A percentile compares a stretch with the other conserved stretches of the same genome.
phyloP scores from a whole-genome alignment of 2,329 filamentous ascomycete genomes.

The Hymenoscyphus linearis region DNA sequence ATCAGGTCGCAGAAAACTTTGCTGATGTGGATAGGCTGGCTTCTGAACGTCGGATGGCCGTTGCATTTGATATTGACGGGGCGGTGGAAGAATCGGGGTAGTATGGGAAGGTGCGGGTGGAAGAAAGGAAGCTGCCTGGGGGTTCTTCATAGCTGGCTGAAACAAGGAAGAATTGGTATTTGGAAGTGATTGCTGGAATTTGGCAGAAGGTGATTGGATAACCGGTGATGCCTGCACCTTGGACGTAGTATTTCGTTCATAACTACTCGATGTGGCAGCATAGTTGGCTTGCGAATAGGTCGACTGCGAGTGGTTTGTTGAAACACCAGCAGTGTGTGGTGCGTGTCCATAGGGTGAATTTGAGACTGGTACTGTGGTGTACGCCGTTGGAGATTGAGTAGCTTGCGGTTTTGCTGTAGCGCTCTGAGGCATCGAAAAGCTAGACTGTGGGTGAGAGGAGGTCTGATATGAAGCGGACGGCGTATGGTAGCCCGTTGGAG shows the following conservation, averaged over 20 bases:
- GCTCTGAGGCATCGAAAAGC: neutral
- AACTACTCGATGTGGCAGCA: neutral
- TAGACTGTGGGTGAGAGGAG: neutral
- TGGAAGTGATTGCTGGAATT: neutral
- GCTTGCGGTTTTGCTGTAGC: neutral
- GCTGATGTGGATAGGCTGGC: slow-evolving; percentile 24
- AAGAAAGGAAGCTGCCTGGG: neutral
- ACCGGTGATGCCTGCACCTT: neutral
- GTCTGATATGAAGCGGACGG: neutral
- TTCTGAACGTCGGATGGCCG: slow-evolving; percentile 9
- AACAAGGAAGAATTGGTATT: neutral
- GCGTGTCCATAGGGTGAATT: neutral
- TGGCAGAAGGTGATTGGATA: neutral
- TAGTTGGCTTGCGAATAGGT: neutral
- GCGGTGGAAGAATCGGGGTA: slow-evolving; percentile 3
- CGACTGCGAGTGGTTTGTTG: neutral
- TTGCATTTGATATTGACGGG: slow-evolving; percentile 6
- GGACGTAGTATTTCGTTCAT: neutral
- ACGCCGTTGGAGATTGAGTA: neutral
- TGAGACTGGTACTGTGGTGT: neutral
- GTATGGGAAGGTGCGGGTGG: neutral
- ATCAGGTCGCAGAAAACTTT: slow-evolving; percentile 19
- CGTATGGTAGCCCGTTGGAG: neutral
- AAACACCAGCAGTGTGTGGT: neutral
- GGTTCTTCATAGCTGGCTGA: neutral